These are phyloP conservation scores for Euphorbia celastroides DNA, from an alignment of 441 rosid species.

Conservation along the genomic window DNA sequence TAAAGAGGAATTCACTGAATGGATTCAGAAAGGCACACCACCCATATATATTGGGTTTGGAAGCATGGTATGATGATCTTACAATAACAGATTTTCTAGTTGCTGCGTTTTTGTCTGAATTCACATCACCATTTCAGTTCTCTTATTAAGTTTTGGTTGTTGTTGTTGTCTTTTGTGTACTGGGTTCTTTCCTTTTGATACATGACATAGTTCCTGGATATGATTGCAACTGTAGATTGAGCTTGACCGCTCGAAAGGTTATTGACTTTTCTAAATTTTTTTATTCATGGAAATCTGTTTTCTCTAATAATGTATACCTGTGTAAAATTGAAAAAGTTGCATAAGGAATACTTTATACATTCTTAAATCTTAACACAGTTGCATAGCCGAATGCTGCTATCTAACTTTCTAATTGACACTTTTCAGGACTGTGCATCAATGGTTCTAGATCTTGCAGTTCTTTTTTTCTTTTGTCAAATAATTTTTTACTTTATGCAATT, in stretches of 20 bases:
- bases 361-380: background rate
- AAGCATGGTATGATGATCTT: conserved; percentile 73
- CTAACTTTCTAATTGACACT: background rate
- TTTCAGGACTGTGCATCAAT: background rate
- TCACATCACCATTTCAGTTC: background rate
- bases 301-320: background rate
- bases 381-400: background rate
- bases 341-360: background rate
- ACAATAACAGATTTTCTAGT: background rate
- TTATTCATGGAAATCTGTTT: background rate
- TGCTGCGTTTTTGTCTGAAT: conserved; percentile 2
- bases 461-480: background rate
- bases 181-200: conserved; percentile 2
- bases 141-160: background rate
- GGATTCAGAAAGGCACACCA: conserved; percentile 74
- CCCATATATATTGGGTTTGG: conserved; percentile 97
- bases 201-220: background rate
- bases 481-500: conserved; percentile 1
- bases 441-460: background rate
- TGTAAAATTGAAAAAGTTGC: background rate
- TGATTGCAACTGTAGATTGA: conserved; percentile 1
- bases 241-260: background rate
- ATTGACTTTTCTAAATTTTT: background rate
- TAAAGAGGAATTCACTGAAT: conserved; percentile 50
- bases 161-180: background rate